Base-by-base conservation (phyloP, 2,329 filamentous ascomycete species). In the Monilinia fructigena region DNA sequence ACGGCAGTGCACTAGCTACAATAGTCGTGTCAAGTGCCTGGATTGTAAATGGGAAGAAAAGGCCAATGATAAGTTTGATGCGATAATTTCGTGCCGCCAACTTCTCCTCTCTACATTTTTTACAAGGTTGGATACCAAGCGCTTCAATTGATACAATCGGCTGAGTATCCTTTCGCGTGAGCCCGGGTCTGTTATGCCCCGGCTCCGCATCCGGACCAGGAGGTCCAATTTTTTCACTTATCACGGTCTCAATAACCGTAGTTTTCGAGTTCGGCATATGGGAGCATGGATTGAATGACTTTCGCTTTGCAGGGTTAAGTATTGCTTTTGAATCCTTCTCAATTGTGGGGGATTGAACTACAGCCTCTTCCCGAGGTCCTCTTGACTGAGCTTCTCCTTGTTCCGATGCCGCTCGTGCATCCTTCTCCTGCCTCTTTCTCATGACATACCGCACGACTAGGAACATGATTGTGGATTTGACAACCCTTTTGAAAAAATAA, bases 11-110 rank as follows among this genome's bases (percentile, higher is more conserved):
- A n/a, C 83, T 83, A 4, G 86, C 85, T 10, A 88, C 79, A 47
- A 90, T 88, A 0, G 87, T 90, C 1, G 85, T 79, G 73, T 90
- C 87, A 2, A 90, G 79, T 2, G 85, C 82, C 66, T 88, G 83
- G 0, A 89, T 79, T 10, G 85, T 82, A 72, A 85, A 89, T 0
- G 88, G 87, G 1, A 86, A 77, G 6, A 85, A 75, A 0, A 90
- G 79, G 2, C 86, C 85, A 1, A 82, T 67, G 50, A 89, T 81
- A 12, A 90, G 74, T 72, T 84, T 89, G 80, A 80, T 84, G 62
- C 87, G 80, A 72, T 89, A 81, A 55, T 76, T 77, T n/a, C 75
- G 74, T 40, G 73, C 71, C 23, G 73, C 66, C 42, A 72, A 75
- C 63, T 77, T 77, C 59, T 80, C 74, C 52, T 71, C 55, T 55